These are phyloP conservation scores for Dioszegia hungarica DNA, from an alignment of 768 basidiomycete species.

Conservation along the genomic window DNA sequence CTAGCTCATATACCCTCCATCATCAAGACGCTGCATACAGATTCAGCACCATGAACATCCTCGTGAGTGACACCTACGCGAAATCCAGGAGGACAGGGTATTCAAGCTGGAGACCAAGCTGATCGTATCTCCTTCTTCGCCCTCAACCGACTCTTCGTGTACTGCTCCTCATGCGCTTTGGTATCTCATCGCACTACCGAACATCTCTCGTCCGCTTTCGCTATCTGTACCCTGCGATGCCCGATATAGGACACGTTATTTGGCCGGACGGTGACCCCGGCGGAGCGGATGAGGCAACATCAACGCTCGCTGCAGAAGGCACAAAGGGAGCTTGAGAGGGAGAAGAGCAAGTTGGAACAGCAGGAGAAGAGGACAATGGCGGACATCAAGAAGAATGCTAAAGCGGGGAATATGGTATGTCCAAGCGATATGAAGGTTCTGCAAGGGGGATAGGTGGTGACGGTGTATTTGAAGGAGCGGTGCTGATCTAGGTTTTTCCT, in stretches of 20 bases:
- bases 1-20: too few relatives aligned
- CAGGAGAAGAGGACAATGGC: conserved; percentile 87
- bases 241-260: conserved; percentile 98
- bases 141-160: neutral
- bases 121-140: neutral
- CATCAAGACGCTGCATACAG: too few relatives aligned
- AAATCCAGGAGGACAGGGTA: neutral
- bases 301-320: conserved; percentile 94
- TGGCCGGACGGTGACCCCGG: conserved; percentile 88
- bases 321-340: conserved; percentile 94
- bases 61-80: conserved; percentile 49
- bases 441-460: too few relatives aligned
- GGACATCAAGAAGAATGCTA: conserved; percentile 96
- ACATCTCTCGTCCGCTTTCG: neutral
- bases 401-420: conserved; percentile 83
- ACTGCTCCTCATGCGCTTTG: too few relatives aligned
- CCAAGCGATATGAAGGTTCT: neutral
- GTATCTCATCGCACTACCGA: too few relatives aligned
- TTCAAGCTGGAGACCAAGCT: neutral
- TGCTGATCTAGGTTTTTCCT: too few relatives aligned
- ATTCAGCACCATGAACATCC: conserved; percentile 49
- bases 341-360: conserved; percentile 86
- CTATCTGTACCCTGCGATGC: too few relatives aligned
- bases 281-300: conserved; percentile 92
- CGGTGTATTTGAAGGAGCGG: too few relatives aligned